Evolutionary conservation across 768 basidiomycete genomes (phyloP), one percentile per base, ranked within the genome.

Genomic region (Tubosaeta brunneosetosa): DNA sequence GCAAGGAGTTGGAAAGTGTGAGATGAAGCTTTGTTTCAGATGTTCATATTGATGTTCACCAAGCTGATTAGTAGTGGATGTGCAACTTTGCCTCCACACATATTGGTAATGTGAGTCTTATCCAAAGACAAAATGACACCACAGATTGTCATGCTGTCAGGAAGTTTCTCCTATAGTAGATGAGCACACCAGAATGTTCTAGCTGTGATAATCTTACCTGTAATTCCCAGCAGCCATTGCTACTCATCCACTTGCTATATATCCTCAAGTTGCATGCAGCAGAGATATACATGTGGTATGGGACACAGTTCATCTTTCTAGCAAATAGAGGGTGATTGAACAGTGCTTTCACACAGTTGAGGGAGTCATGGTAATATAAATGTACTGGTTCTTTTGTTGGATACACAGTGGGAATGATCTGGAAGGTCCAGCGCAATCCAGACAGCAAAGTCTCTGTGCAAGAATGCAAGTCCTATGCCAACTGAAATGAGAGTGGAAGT

Each of bases 181-280:
- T 29, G 4, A 29, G 27, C 27, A 29, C 8, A 29, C 8, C 27
- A 4, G 27, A 29, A 29, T 29, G 27, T 29, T 4, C 8, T 4
- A 29, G 27, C n/a, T n/a, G n/a, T n/a, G n/a, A n/a, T n/a, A n/a
- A 29, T 8, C 27, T 29, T 8, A 29, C 27, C 27, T 29, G 27
- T 8, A 29, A 4, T 8, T 29, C 8, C 27, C 8, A 29, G 27
- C 27, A 29, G 4, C 27, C 27, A 29, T 29, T 29, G 27, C 55
- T 49, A n/a, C 55, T 55, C 55, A 56, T 64, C 53, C 57, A 70
- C 26, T 71, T 60, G 2, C 17, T 53, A 43, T 56, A 67, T 25
- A 47, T 19, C 33, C 45, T 34, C 33, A 22, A 9, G 14, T 47
- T 5, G 25, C 17, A 33, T 1, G 34, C 13, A 9, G 17, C 37